A percentile compares a stretch with the other conserved stretches of the same genome.
These are phyloP conservation scores for Termitomyces sp. DNA, from an alignment of 768 basidiomycete genomes.

Conservation along the genomic window DNA sequence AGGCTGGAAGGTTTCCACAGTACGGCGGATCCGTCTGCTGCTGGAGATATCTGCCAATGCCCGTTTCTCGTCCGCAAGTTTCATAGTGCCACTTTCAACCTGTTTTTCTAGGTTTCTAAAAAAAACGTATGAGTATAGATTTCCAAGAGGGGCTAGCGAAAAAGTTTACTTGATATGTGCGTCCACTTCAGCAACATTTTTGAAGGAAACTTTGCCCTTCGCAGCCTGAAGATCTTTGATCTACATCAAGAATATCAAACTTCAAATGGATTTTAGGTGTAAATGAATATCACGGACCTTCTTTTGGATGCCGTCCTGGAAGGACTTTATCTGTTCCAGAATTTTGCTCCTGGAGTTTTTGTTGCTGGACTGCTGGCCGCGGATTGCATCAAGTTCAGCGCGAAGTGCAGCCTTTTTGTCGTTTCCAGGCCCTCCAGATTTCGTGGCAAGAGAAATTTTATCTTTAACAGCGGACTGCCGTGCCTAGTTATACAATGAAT, in stretches of 20 bases:
- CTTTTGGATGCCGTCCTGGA: conserved; percentile 76
- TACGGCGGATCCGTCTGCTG: conserved; percentile 62
- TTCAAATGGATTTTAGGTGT: not conserved
- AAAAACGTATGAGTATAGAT: conserved; percentile 10
- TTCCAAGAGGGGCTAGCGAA: conserved; percentile 1
- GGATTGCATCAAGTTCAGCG: conserved; percentile 75
- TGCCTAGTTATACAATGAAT: conserved; percentile 7
- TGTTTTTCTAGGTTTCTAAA: conserved; percentile 77
- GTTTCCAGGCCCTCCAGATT: conserved; percentile 50
- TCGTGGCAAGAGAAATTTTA: conserved; percentile 63
- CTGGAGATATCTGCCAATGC: conserved; percentile 85
- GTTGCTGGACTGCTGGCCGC: conserved; percentile 69
- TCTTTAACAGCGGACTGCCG: conserved; percentile 63
- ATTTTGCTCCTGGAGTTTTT: conserved; percentile 69
- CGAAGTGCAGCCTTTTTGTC: conserved; percentile 71
- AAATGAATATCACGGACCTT: conserved; percentile 46
- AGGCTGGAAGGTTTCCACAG: conserved; percentile 76
- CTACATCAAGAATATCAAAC: conserved; percentile 29
- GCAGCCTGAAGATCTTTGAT: conserved; percentile 83
- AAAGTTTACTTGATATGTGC: conserved; percentile 70
- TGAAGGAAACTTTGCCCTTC: conserved; percentile 73
- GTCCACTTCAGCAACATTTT: conserved; percentile 82
- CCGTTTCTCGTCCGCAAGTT: conserved; percentile 92
- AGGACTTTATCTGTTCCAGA: conserved; percentile 69
- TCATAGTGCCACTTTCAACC: conserved; percentile 88